Evolutionary conservation across 176 grass and related monocot genomes (phyloP), one percentile per base, ranked within the genome.

Genomic region (Echinochloa phyllopogon): DNA sequence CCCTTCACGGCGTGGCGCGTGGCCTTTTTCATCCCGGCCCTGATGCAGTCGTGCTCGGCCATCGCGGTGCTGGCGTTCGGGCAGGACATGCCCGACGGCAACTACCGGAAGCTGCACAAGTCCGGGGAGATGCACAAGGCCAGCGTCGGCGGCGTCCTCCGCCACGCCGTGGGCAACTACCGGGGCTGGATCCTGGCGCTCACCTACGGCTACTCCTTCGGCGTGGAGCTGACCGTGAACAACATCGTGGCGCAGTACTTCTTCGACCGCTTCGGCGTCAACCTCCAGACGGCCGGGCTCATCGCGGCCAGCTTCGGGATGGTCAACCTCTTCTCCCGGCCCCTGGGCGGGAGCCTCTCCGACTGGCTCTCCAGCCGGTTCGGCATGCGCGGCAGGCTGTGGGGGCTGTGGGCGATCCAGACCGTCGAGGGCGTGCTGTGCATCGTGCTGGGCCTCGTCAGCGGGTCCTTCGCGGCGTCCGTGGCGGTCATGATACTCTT

Each of bases 221-320:
- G 95, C 47, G 91, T 95, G 24, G 95, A 98, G 84, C 87, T 98
- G 27, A 85, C 95, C 68, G 82, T 98, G 33, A 91, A 98, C 87
- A 98, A 98, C 89, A 95, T 98, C 82, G 78, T 98, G 6, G 92
- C 93, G 37, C 93, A 98, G 79, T 98, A 98, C 82, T 95, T 98
- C 82, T 98, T 85, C 65, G 95, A 98, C 87, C 91, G 89, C 37
- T 98, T 98, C 75, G 36, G 69, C 27, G 93, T 98, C n/a, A 95
- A 93, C 53, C 87, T 98, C 63, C 47, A 33, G 17, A 92, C 72
- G 0, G 95, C 95, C 0, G 95, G 95, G 3, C 27, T 89, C 6
- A 98, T 98, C 85, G 95, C 93, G 15, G 95, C 95, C 47, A 95
- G 95, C 88, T 95, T 95, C 71, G 95, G 95, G 25, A 38, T 98